Conservation (phyloP, 2,329 filamentous ascomycete species). For the Podosphaera aphanis region DNA sequence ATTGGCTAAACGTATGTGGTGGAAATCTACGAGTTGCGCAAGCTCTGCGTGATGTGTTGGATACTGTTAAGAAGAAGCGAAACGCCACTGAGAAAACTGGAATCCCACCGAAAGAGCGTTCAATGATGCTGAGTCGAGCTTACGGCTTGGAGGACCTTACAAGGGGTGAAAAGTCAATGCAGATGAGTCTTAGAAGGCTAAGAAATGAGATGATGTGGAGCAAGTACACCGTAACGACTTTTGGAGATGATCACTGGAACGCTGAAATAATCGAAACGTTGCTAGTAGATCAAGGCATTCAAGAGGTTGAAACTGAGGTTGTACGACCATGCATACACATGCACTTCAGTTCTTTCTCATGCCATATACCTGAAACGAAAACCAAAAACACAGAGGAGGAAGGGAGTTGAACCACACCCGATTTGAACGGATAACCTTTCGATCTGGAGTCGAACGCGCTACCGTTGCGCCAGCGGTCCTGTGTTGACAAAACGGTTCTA, state of each 20-base stretch:
- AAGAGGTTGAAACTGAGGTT: neutral
- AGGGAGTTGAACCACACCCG: too few relatives aligned
- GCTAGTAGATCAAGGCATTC: neutral
- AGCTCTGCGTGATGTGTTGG: neutral
- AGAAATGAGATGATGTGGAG: neutral
- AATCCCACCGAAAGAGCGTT: neutral
- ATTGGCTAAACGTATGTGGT: neutral
- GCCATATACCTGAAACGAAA: neutral
- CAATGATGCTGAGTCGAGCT: neutral
- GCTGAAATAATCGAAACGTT: neutral
- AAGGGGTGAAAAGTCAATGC: neutral
- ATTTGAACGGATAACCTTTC: too few relatives aligned
- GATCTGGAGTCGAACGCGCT: too few relatives aligned
- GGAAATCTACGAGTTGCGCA: neutral
- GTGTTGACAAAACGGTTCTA: too few relatives aligned
- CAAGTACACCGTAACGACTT: neutral
- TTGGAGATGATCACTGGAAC: neutral
- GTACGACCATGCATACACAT: neutral
- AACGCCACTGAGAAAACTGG: neutral
- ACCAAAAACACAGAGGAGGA: too few relatives aligned
- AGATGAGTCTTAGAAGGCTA: neutral
- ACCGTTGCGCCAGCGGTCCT: too few relatives aligned
- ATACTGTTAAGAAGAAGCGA: neutral
- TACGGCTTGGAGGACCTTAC: neutral
- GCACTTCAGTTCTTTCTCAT: neutral